Evolutionary conservation across 176 grass and related monocot genomes (phyloP), one percentile per base, ranked within the genome.

Genomic region (Alloteropsis semialata): DNA sequence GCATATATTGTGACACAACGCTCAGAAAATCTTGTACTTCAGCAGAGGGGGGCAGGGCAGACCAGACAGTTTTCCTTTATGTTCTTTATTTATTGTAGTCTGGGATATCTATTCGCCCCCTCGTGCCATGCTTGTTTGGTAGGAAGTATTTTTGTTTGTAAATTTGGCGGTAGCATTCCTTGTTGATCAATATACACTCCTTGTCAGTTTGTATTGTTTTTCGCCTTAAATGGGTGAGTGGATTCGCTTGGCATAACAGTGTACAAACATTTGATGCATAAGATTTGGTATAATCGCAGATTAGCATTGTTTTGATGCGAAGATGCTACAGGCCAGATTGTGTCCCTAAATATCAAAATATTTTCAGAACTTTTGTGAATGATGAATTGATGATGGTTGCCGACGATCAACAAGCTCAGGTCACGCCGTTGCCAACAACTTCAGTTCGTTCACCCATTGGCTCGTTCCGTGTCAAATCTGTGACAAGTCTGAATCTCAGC

Each of bases 111-210:
- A 70, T 65, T 90, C 56, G 19, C 39, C 65, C 65, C 84, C 55
- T 29, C 54, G 19, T 56, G 78, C 64, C 74, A 41, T 78, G 79
- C 34, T 83, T 90, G 79, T 86, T 57, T 60, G 50, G 49, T 86
- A 79, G 74, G 74, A 25, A 44, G 15, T 83, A 78, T 87, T 83
- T 68, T 66, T 74, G 74, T 84, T 36, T 88, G 85, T 85, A 88
- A 81, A 77, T 85, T 76, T 72, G 55, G 46, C 33, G 12, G 85
- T 77, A 84, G 68, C 53, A 43, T 86, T 83, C 22, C 49, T 84
- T 84, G 57, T 84, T 84, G 53, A 81, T 71, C 69, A 71, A 48
- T 80, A 49, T 70, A 75, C 30, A 87, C 61, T 38, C 2, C 4
- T 68, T 63, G 42, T 68, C 61, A 24, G 61, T 68, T 74, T 84